Base-by-base conservation (phyloP, 108 stramenopile species). In the Cyclotella distinguenda region DNA sequence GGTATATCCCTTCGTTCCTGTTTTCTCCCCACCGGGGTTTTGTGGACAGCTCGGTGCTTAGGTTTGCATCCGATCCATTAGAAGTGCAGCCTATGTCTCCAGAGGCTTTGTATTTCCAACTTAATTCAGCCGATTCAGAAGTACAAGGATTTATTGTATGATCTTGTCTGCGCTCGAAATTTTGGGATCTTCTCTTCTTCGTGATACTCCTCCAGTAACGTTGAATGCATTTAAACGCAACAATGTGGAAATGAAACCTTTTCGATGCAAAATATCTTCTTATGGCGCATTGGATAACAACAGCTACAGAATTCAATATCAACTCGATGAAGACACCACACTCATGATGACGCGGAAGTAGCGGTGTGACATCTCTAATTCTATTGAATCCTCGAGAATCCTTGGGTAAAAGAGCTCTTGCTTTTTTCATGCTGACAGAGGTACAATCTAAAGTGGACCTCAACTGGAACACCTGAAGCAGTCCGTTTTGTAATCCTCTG, bases 271-370 rank as follows among this genome's bases (percentile, higher is more conserved):
- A 54, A 49, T 69, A 69, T 11, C 56, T 21, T 16, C 76, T 77
- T 4, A 43, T 56, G 35, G 26, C 34, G 31, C 68, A 64, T 69
- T 77, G 76, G 46, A 77, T 64, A 12, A 60, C 63, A 38, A 77
- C 68, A 19, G 68, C 55, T 33, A 77, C 76, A 11, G 76, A 68
- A 42, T 77, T 69, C 49, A 77, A 23, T 19, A 77, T 54, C 54
- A 62, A 45, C 54, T 77, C 65, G 34, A 77, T 31, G 39, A 77
- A 77, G 10, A 77, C 43, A 18, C 76, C 76, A 44, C 67, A 64
- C 28, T 77, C 68, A 36, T 72, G 62, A 21, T 46, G 21, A 27
- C 63, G 55, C 15, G 76, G 76, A 5, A 77, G 57, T 16, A 65
- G 48, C 2, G 60, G 76, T 30, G 68, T 44, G 27, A 77, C 69